Conservation (phyloP, 352 stramenopile species). For the Globisporangium alternatum region DNA sequence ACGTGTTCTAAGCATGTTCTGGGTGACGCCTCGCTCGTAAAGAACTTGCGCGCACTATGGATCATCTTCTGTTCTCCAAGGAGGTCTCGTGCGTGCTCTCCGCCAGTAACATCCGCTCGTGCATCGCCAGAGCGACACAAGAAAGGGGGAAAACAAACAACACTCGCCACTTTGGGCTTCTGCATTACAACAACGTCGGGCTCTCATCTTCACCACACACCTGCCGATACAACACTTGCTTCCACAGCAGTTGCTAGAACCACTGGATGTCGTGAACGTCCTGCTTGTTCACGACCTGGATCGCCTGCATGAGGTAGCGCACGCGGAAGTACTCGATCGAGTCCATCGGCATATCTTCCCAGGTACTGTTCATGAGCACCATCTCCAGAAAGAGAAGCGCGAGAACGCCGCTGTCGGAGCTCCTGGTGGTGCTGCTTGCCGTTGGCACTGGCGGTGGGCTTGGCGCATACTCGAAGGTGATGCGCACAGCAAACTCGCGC, state of each 20-base stretch:
- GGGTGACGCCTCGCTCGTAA: no score
- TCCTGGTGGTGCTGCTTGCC: neutral
- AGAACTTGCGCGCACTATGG: no score
- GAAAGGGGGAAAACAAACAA: no score
- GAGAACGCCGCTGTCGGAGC: neutral
- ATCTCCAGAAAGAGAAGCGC: conserved; percentile 12
- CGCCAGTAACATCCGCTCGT: no score
- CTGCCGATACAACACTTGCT: no score
- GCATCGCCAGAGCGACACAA: no score
- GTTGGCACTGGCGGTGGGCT: neutral
- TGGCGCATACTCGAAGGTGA: conserved; percentile 1
- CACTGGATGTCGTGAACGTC: conserved; percentile 15
- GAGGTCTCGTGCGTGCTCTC: no score
- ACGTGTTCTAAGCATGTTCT: no score
- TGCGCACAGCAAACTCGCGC: neutral
- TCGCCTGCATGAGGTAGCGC: conserved; percentile 2
- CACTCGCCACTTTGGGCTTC: no score
- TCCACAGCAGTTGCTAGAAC: neutral
- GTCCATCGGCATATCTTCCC: neutral
- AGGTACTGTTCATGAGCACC: conserved; percentile 2
- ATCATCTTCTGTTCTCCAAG: no score
- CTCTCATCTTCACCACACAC: no score
- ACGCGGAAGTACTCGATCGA: neutral
- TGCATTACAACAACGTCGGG: no score
- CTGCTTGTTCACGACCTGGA: conserved; percentile 9